A percentile compares a stretch with the other conserved stretches of the same genome.
phyloP scores from a whole-genome alignment of 2,329 filamentous ascomycete species.

The Fusarium fujikuroi region DNA sequence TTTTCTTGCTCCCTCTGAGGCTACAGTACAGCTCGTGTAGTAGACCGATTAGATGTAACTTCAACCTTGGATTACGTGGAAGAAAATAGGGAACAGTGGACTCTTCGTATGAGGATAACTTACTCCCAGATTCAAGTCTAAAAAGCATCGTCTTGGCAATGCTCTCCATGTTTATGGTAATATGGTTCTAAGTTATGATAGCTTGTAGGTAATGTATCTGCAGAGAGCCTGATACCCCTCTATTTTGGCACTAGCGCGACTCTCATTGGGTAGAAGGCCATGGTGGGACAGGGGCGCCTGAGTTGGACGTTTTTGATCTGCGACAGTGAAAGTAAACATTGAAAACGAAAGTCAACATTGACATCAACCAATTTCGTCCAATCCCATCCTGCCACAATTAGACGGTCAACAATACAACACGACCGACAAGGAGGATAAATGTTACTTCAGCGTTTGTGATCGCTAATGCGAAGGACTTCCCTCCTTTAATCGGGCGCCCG shows the following conservation, averaged over 20 bases:
- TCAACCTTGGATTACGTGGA: not conserved
- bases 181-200: not conserved
- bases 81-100: not conserved
- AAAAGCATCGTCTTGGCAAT: not conserved
- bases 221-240: not conserved
- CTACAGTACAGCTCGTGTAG: not conserved
- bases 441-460: constrained; percentile 23
- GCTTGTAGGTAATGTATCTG: not conserved
- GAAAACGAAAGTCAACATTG: constrained; percentile 34
- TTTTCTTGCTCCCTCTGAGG: not conserved
- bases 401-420: constrained; percentile 6
- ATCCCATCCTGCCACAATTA: constrained; percentile 26
- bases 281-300: constrained; percentile 11
- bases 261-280: not conserved
- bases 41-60: not conserved
- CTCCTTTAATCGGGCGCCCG: not conserved
- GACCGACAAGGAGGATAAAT: constrained; percentile 17
- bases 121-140: not conserved
- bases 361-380: constrained; percentile 20
- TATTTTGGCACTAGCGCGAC: constrained; percentile 11
- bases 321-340: constrained; percentile 36
- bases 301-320: constrained; percentile 20
- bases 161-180: not conserved
- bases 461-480: constrained; percentile 17
- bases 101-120: not conserved